Base-by-base conservation (phyloP, 345 rosid genomes). In the Arabidopsis suecica region DNA sequence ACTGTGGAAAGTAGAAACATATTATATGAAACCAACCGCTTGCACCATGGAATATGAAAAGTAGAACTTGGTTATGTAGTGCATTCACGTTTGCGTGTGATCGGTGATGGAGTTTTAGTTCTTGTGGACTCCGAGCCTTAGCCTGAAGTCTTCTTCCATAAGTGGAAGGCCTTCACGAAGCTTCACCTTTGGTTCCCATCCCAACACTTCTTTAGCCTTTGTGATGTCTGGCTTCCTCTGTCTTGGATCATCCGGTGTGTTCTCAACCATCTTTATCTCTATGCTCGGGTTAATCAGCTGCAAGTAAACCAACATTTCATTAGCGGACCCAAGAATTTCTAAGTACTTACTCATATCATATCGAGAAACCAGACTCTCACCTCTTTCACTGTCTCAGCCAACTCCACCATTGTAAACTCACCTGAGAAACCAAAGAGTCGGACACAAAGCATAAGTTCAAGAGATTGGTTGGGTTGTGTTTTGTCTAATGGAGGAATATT, bases 321-420 rank as follows among this genome's bases (percentile, higher is more conserved):
- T 20, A 69, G 6, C 7, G 1, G 10, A 32, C 11, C 28, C 13
- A 54, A 12, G 12, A 61, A 49, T 57, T 6, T 1, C 11, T 64
- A 41, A 51, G n/a, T 5, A 48, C 38, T 0, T 58, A 59, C 53
- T 33, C 48, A 0, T 30, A 22, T 44, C 9, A 0, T 2, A 45
- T 47, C 0, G 2, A 40, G 14, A 67, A 57, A 56, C 38, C 20
- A 37, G 40, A 55, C 55, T 70, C 88, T 73, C 16, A 93, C 98
- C 97, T 93, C 94, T 72, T 93, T 93, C 71, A 93, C 94, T 3
- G 84, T 91, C 88, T 93, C 91, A 1, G 98, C 97, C 53, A 93
- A 88, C 67, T 91, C 97, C 56, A 82, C 81, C 91, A 93, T 92
- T 4, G 98, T 93, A 62, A 93, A 93, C 80, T 93, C 97, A 51